Conservation (phyloP, 768 basidiomycete species). For the Galerina marginata region DNA sequence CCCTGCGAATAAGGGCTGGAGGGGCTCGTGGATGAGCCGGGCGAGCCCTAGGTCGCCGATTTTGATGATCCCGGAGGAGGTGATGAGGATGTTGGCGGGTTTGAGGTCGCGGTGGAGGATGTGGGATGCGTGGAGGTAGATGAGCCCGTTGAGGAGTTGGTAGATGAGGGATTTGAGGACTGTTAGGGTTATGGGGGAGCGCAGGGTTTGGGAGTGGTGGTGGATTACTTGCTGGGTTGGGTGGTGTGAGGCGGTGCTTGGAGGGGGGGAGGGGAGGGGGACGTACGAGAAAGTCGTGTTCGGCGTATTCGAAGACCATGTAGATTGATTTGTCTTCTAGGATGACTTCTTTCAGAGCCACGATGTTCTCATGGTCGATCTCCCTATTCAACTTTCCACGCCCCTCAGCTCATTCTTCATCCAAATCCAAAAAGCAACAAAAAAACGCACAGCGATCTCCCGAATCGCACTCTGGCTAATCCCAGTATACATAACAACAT, state of each 20-base stretch:
- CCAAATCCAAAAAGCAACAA: not conserved
- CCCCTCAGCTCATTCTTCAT: not conserved
- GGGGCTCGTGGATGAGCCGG: slow-evolving; percentile 86
- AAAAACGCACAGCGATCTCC: slow-evolving; percentile 70
- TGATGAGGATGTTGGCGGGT: slow-evolving; percentile 98
- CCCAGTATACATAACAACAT: slow-evolving; percentile 93
- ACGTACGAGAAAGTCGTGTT: slow-evolving; percentile 95
- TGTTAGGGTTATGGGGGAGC: slow-evolving; percentile 71
- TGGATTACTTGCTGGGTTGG: slow-evolving; percentile 91
- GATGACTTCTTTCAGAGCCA: slow-evolving; percentile 91
- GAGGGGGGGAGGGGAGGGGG: not conserved
- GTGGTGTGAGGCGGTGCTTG: not conserved
- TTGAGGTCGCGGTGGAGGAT: slow-evolving; percentile 98
- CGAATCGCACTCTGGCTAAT: slow-evolving; percentile 97
- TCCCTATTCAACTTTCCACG: slow-evolving; percentile 82
- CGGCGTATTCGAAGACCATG: slow-evolving; percentile 99
- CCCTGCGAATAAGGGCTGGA: slow-evolving; percentile 89
- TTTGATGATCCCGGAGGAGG: slow-evolving; percentile 86
- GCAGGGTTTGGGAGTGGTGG: slow-evolving; percentile 91
- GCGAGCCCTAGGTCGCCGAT: slow-evolving; percentile 98
- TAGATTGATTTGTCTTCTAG: slow-evolving; percentile 98
- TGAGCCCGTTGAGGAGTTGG: slow-evolving; percentile 91
- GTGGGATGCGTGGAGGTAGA: slow-evolving; percentile 94
- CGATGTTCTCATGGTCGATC: slow-evolving; percentile 89
- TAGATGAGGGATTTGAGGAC: slow-evolving; percentile 94